Percentiles rank a stretch among this genome's conserved stretches.
These are phyloP conservation scores for Apiospora kogelbergensis DNA, from an alignment of 2,329 filamentous ascomycete genomes.

Conservation along the genomic window DNA sequence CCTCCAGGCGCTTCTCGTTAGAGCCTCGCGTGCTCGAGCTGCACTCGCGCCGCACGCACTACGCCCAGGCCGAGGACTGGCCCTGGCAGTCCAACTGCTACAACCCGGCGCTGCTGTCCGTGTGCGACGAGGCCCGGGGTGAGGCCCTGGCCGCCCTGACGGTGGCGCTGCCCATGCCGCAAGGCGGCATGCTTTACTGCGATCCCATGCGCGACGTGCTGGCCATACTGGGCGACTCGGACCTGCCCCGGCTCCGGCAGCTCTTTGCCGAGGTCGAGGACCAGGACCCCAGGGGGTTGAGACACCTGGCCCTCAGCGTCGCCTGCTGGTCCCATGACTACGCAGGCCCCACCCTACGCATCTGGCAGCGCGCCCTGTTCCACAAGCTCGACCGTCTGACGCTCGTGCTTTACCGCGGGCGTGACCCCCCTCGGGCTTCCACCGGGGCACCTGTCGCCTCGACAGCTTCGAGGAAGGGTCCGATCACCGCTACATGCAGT, in stretches of 20 bases:
- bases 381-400: conserved; percentile 29
- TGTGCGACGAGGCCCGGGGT: conserved; percentile 32
- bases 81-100: conserved; percentile 32
- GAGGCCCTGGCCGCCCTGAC: conserved; percentile 33
- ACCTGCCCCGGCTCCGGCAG: conserved; percentile 21
- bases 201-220: conserved; percentile 32
- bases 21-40: conserved; percentile 34
- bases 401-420: conserved; percentile 31
- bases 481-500: conserved; percentile 21
- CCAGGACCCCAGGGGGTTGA: conserved; percentile 24
- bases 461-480: conserved; percentile 20
- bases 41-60: conserved; percentile 30
- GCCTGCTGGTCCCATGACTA: conserved; percentile 24
- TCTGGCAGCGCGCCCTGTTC: conserved; percentile 22
- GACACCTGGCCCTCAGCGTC: conserved; percentile 27
- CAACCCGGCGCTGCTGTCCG: conserved; percentile 34
- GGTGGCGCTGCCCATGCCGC: conserved; percentile 27
- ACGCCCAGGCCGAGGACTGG: conserved; percentile 23
- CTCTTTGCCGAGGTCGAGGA: conserved; percentile 23
- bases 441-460: conserved; percentile 24
- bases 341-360: conserved; percentile 24
- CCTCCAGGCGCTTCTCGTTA: conserved; percentile 26
- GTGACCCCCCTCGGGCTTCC: conserved; percentile 28
- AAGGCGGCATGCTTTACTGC: conserved; percentile 28
- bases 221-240: conserved; percentile 31